Evolutionary conservation across 139 green algal genomes (phyloP).

Genomic region (Diplosphaera chodatii): DNA sequence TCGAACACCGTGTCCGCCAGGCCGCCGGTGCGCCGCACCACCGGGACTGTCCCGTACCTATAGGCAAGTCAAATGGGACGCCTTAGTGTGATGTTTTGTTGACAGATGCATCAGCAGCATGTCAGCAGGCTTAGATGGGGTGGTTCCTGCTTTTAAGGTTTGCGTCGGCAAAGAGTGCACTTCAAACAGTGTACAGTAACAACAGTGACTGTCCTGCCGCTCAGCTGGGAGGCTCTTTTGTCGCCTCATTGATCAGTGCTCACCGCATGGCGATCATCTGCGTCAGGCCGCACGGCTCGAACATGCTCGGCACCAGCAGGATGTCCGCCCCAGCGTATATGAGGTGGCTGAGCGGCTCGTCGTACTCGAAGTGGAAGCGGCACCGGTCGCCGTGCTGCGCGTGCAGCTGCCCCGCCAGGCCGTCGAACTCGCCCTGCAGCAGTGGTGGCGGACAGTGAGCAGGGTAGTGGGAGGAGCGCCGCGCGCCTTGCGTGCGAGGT

Average conservation of each 20-base stretch:
- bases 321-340: slow-evolving; percentile 89
- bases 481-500: no score
- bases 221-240: no score
- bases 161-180: no score
- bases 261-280: slow-evolving; percentile 98
- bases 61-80: no score
- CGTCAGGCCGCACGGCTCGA: slow-evolving; percentile 80
- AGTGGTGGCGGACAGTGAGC: neutral
- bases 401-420: slow-evolving; percentile 55
- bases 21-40: slow-evolving; percentile 84
- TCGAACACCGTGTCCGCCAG: slow-evolving; percentile 84
- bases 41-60: slow-evolving; percentile 66
- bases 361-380: slow-evolving; percentile 77
- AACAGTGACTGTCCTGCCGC: no score
- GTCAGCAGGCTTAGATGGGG: no score
- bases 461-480: no score
- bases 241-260: slow-evolving; percentile 2
- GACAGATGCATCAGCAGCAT: no score
- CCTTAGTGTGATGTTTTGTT: no score
- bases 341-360: slow-evolving; percentile 91
- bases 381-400: slow-evolving; percentile 70
- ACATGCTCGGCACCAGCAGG: slow-evolving; percentile 92
- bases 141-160: no score
- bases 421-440: slow-evolving; percentile 78
- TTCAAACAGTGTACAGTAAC: no score